Evolutionary conservation across 805 yeast species (phyloP), one percentile per base, ranked within the genome.

Genomic region (Grigorovia humatica): DNA sequence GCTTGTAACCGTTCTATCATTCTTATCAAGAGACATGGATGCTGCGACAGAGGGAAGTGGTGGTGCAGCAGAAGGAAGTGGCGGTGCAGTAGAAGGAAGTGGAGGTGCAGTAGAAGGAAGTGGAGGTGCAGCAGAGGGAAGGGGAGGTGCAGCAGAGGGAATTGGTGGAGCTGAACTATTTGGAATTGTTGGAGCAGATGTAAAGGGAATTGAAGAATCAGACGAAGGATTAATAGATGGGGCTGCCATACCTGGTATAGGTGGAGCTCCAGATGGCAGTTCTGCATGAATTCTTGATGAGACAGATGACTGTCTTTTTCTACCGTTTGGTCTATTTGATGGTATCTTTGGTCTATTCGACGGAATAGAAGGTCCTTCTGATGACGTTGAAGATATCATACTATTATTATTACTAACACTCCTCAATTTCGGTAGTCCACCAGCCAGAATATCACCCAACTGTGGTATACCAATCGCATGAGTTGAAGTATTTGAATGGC

Each of bases 361-460:
- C 6, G 51, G 47, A 11, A 42, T 44, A n/a, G 57, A 48, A 12
- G 58, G 57, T 4, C 48, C 47, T 4, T 41, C 12, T 12, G 50
- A 38, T 2, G 48, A 12, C n/a, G 54, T 44, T 15, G 65, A 57
- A 17, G 62, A 53, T 54, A 6, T 35, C 50, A 23, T 32, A 32
- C 11, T 32, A 8, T 9, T 32, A 32, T 13, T 32, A 15, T 32
- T 12, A n/a, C 20, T 17, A 63, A 74, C 61, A 53, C 77, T 78
- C 52, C 77, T 80, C 54, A 86, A 72, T 60, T 83, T 83, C 8
- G 95, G 93, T 67, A 87, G 74, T 1, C 95, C 95, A 6, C 84
- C 87, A 2, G 93, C 88, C 20, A 66, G 52, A 18, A 65, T 60
- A 51, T 63, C 69, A 44, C 67, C 67, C 43, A 65, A 47, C 51